Base-by-base conservation (phyloP, 73 alveolate species). In the Paramecium sexaurelia region DNA sequence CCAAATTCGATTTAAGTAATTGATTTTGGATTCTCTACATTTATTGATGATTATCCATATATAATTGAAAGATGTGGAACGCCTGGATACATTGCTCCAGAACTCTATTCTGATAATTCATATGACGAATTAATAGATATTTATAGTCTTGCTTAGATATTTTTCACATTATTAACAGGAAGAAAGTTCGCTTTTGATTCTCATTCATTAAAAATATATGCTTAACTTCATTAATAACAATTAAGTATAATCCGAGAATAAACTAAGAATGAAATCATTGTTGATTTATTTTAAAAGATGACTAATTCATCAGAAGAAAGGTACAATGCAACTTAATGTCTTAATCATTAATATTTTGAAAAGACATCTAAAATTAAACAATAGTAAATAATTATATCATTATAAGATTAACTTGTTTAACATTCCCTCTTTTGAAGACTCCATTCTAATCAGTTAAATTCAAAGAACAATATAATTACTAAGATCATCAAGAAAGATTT, bases 61-160 rank as follows among this genome's bases (percentile, higher is more conserved):
- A 22, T 96, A n/a, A 67, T 20, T 27, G 91, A 95, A 35, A 78
- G 91, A 41, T 94, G 98, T 55, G 98, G 98, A 22, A 95, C 98
- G 15, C 96, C 95, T 19, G 97, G 95, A 7, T 95, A 94, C 85
- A 69, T 95, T 3, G 95, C 98, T 26, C 98, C 98, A 6, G 98
- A 95, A 26, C 43, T 73, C 92, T 94, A 9, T 7, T 94, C 55
- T 33, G 56, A 33, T 8, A 71, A 32, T 36, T 15, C 56, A 13
- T 27, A 13, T 71, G 55, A 71, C 13, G 43, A 71, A 13, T n/a
- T 17, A 11, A 20, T 71, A 2, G 86, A 71, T 71, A 36, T 71
- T 71, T 71, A 33, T 37, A 71, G 86, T 37, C 86, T 71, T 37
- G 86, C 66, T 9, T 22, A 35, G 17, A 36, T 71, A 13, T 71